These are phyloP conservation scores for Petrea volubilis DNA, from an alignment of 257 asterid genomes.

Conservation along the genomic window DNA sequence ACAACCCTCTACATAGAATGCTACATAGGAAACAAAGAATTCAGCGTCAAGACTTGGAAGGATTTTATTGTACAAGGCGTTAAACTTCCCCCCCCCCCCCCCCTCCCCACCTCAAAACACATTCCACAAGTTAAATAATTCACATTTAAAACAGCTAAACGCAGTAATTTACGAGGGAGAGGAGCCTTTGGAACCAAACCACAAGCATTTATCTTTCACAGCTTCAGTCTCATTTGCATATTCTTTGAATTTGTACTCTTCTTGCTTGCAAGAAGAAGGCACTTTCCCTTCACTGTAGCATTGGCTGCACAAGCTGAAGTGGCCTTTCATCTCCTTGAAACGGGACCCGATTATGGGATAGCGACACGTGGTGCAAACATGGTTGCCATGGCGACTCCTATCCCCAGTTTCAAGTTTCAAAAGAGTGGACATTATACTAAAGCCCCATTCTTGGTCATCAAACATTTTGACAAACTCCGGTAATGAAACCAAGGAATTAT, in stretches of 20 bases:
- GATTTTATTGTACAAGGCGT: slow-evolving; percentile 53
- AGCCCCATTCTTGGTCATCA: slow-evolving; percentile 95
- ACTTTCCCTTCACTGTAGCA: slow-evolving; percentile 95
- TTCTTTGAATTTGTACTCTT: slow-evolving; percentile 87
- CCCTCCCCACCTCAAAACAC: slow-evolving; percentile 17
- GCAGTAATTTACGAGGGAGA: slow-evolving; percentile 28
- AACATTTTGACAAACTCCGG: slow-evolving; percentile 72
- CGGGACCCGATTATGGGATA: slow-evolving; percentile 95
- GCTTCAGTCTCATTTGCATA: slow-evolving; percentile 82
- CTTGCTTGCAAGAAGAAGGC: slow-evolving; percentile 69
- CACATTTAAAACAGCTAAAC: slow-evolving; percentile 51
- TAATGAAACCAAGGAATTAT: slow-evolving; percentile 53
- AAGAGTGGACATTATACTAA: slow-evolving; percentile 67
- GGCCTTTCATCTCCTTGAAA: slow-evolving; percentile 77
- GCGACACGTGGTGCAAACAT: slow-evolving; percentile 77
- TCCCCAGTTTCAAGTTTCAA: slow-evolving; percentile 87
- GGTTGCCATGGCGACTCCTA: slow-evolving; percentile 89
- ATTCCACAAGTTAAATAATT: slow-evolving; percentile 37
- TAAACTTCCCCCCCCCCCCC: background rate
- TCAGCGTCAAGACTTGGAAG: slow-evolving; percentile 30
- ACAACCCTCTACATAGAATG: slow-evolving; percentile 27
- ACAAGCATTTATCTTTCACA: slow-evolving; percentile 82
- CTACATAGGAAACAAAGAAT: slow-evolving; percentile 38
- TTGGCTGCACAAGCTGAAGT: slow-evolving; percentile 75
- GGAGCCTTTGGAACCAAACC: slow-evolving; percentile 82